Percentiles rank a stretch among this genome's conserved stretches.
Evolutionary conservation across 2,329 filamentous ascomycete species (phyloP).

Genomic region (Claviceps quebecensis): DNA sequence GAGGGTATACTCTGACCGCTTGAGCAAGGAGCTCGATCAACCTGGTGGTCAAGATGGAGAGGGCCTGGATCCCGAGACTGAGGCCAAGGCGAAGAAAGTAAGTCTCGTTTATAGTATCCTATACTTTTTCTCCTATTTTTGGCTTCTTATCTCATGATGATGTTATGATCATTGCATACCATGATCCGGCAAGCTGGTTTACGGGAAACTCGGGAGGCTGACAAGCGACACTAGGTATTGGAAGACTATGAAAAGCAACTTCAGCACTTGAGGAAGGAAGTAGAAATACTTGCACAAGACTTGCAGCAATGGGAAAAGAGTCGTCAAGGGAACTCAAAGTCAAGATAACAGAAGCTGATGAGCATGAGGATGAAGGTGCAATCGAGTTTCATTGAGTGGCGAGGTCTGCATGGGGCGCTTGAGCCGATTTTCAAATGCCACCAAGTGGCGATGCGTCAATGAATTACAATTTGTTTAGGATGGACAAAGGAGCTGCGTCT

Average conservation of each 20-base stretch:
- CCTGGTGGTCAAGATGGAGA: constrained; percentile 41
- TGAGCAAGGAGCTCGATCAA: constrained; percentile 63
- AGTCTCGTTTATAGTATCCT: constrained; percentile 12
- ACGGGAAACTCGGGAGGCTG: background rate
- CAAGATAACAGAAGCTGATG: constrained; percentile 10
- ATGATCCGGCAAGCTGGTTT: background rate
- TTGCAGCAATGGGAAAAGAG: constrained; percentile 42
- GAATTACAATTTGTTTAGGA: too few relatives aligned
- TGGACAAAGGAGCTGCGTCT: too few relatives aligned
- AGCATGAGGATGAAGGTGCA: background rate
- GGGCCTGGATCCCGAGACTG: constrained; percentile 53
- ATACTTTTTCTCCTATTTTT: background rate
- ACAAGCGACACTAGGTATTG: constrained; percentile 43
- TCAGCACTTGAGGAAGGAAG: constrained; percentile 58
- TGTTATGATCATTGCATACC: background rate
- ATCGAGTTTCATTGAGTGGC: background rate
- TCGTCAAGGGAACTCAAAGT: constrained; percentile 25
- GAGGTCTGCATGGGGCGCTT: background rate
- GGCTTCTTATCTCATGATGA: background rate
- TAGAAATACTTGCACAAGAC: constrained; percentile 47
- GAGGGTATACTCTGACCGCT: constrained; percentile 54
- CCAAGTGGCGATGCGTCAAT: background rate
- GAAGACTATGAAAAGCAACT: constrained; percentile 74
- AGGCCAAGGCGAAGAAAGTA: constrained; percentile 63
- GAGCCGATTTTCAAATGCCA: too few relatives aligned